A percentile compares a stretch with the other conserved stretches of the same genome.
Evolutionary conservation across 371 early-diverging fungal genomes (phyloP).

Genomic region (Mucor irregularis): DNA sequence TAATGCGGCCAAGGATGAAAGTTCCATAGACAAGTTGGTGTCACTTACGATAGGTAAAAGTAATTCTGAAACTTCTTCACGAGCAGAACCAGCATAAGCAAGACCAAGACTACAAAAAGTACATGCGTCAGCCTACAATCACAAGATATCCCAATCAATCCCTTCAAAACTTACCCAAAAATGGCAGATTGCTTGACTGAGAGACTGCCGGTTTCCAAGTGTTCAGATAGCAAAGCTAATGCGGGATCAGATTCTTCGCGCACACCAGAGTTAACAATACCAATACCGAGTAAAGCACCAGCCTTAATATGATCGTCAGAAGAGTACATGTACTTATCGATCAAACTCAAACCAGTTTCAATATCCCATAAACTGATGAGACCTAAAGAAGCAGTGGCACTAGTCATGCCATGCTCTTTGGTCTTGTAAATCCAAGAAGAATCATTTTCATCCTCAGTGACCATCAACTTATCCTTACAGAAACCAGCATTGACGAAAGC

Average conservation of each 20-base stretch:
- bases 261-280: constrained; percentile 88
- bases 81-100: constrained; percentile 92
- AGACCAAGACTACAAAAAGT: constrained; percentile 82
- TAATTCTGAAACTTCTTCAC: constrained; percentile 82
- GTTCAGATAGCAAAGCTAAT: constrained; percentile 86
- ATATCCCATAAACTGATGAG: constrained; percentile 93
- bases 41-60: constrained; percentile 87
- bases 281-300: constrained; percentile 95
- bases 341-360: constrained; percentile 83
- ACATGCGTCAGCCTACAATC: no score
- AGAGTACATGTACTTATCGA: constrained; percentile 93
- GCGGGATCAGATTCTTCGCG: constrained; percentile 94
- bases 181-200: constrained; percentile 64
- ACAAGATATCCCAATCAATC: not conserved
- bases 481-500: constrained; percentile 98
- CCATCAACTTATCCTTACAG: constrained; percentile 88
- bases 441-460: constrained; percentile 70
- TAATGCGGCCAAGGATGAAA: constrained; percentile 88
- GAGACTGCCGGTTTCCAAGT: constrained; percentile 62
- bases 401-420: constrained; percentile 94
- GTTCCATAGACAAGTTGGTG: constrained; percentile 82
- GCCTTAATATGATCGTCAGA: constrained; percentile 91
- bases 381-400: constrained; percentile 95
- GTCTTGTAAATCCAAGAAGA: constrained; percentile 94
- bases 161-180: constrained; percentile 56